Conservation (phyloP, 352 stramenopile species). For the Saprolegnia diclina region DNA sequence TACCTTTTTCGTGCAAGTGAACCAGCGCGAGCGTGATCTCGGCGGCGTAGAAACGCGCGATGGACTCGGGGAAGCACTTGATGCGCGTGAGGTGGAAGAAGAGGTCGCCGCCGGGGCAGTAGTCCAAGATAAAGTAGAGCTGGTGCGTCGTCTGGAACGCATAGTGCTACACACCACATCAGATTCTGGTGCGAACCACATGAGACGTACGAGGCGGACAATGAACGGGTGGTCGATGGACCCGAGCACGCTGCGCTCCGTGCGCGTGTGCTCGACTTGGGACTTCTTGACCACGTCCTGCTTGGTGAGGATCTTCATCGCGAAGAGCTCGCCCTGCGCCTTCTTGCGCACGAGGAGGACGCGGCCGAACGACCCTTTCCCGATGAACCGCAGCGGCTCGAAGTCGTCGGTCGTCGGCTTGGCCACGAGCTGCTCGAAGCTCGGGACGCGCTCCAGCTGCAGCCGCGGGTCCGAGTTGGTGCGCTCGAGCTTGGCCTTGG, state of each 20-base stretch:
- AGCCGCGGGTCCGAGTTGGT: neutral
- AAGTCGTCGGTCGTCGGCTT: slow-evolving; percentile 85
- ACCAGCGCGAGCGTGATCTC: slow-evolving; percentile 82
- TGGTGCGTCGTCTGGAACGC: slow-evolving; percentile 83
- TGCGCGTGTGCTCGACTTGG: slow-evolving; percentile 77
- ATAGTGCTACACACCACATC: slow-evolving; percentile 41
- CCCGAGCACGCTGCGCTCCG: slow-evolving; percentile 74
- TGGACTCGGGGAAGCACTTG: slow-evolving; percentile 71
- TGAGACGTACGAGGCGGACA: slow-evolving; percentile 47
- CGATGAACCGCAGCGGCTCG: slow-evolving; percentile 87
- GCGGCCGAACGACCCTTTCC: slow-evolving; percentile 90
- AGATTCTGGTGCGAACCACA: neutral
- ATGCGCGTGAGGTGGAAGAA: slow-evolving; percentile 76
- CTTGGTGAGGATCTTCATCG: slow-evolving; percentile 83
- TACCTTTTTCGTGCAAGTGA: slow-evolving; percentile 78
- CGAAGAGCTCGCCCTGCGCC: slow-evolving; percentile 62
- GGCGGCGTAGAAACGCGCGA: slow-evolving; percentile 78
- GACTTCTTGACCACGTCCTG: slow-evolving; percentile 71
- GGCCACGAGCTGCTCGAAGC: neutral
- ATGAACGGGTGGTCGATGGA: slow-evolving; percentile 83
- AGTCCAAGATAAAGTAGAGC: slow-evolving; percentile 82
- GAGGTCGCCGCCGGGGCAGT: slow-evolving; percentile 75
- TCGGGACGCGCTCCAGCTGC: neutral
- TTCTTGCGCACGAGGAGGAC: slow-evolving; percentile 85
- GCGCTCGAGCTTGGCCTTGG: neutral